Conservation (phyloP, 164 flowering plant genomes). For the Warburgia ugandensis region DNA sequence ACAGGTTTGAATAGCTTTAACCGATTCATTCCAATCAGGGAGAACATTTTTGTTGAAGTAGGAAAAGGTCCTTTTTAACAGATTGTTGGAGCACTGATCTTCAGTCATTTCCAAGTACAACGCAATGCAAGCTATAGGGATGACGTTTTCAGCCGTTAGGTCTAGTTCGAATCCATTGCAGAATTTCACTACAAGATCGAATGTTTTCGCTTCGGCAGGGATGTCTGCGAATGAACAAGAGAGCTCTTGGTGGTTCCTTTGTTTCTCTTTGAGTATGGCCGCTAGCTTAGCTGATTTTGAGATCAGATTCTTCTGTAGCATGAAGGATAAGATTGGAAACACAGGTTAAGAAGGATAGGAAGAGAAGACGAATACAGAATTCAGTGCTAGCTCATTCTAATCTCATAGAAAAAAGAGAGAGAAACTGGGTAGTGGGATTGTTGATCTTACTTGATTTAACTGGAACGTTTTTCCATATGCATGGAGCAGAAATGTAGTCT, state of each 20-base stretch:
- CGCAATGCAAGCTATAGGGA: constrained; percentile 52
- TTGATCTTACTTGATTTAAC: no score
- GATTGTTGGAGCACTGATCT: constrained; percentile 40
- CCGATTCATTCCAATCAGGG: constrained; percentile 54
- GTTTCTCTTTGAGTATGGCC: constrained; percentile 21
- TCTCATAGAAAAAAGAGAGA: no score
- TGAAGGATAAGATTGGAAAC: no score
- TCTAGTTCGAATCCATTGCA: constrained; percentile 48
- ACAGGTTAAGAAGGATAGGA: no score
- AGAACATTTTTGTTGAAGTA: constrained; percentile 41
- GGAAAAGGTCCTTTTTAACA: constrained; percentile 24
- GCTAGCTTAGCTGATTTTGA: constrained; percentile 46
- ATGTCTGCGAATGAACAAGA: constrained; percentile 25
- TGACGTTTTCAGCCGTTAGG: constrained; percentile 38
- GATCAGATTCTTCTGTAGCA: constrained; percentile 51
- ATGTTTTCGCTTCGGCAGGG: constrained; percentile 35
- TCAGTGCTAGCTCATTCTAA: no score
- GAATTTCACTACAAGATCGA: constrained; percentile 57
- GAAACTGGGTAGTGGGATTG: no score
- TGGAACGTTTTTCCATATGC: no score
- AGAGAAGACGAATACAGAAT: no score
- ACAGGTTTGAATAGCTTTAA: constrained; percentile 35
- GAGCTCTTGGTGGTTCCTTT: constrained; percentile 26
- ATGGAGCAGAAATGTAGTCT: no score
- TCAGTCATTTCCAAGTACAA: constrained; percentile 62